These are phyloP conservation scores for Epithemia pelagica DNA, from an alignment of 108 stramenopile species.

Conservation along the genomic window DNA sequence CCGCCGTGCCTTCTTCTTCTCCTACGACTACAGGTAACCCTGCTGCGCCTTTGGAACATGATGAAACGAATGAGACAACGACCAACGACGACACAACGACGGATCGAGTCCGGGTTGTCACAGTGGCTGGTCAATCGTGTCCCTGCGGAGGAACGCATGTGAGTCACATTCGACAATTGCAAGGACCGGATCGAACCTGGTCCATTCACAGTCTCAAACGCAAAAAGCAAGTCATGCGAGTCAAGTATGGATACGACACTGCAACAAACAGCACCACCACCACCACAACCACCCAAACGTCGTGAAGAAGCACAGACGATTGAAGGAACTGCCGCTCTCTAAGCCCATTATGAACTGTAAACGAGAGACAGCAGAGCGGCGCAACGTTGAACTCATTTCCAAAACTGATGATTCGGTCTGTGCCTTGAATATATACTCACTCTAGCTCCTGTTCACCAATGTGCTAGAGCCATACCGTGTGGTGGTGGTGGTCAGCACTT, in stretches of 20 bases:
- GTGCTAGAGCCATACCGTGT: too few species aligned
- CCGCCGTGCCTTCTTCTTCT: neutral
- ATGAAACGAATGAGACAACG: slow-evolving; percentile 32
- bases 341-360: too few species aligned
- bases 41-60: slow-evolving; percentile 1
- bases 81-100: slow-evolving; percentile 9
- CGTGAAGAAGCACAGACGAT: too few species aligned
- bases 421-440: too few species aligned
- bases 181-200: slow-evolving; percentile 35
- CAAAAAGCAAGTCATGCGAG: slow-evolving; percentile 69
- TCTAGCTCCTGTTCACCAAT: too few species aligned
- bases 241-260: slow-evolving; percentile 52
- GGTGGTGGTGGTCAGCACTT: too few species aligned
- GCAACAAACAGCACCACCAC: too few species aligned
- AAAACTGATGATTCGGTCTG: too few species aligned
- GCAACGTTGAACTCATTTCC: too few species aligned
- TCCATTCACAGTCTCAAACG: slow-evolving; percentile 51
- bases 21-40: neutral
- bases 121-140: slow-evolving; percentile 62
- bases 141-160: slow-evolving; percentile 81
- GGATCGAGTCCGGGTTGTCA: slow-evolving; percentile 47
- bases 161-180: slow-evolving; percentile 2
- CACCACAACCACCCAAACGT: too few species aligned
- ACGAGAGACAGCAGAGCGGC: too few species aligned
- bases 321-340: too few species aligned